phyloP scores from a whole-genome alignment of 257 asterid species.

The Solanum piurae region DNA sequence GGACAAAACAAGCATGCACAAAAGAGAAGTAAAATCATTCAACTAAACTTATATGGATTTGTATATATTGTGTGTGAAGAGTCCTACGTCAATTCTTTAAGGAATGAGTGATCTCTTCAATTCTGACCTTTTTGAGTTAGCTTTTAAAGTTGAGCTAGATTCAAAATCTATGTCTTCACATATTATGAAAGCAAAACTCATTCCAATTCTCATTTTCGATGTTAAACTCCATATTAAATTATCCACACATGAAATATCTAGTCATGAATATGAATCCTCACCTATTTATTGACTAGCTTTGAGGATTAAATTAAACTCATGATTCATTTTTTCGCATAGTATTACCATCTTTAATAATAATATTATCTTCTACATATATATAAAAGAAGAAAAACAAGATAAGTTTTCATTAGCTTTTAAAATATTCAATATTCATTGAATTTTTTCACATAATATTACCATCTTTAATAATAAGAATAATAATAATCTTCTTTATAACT shows the following conservation, averaged over 20 bases:
- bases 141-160: background rate
- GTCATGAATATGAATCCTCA: background rate
- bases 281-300: background rate
- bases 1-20: background rate
- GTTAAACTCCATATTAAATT: background rate
- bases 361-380: background rate
- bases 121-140: background rate
- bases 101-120: too few relatives aligned
- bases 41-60: background rate
- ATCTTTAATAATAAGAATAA: too few relatives aligned
- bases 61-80: background rate
- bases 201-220: background rate
- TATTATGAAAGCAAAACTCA: background rate
- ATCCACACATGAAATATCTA: background rate
- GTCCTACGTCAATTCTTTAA: rapidly evolving
- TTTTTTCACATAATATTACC: too few relatives aligned
- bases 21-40: background rate
- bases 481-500: background rate
- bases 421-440: background rate
- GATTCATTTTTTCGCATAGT: background rate
- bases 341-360: background rate
- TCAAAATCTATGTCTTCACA: background rate
- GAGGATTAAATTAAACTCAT: background rate
- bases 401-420: background rate
- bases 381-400: background rate